Conservation (phyloP, 345 rosid genomes). For the Ricinus communis region DNA sequence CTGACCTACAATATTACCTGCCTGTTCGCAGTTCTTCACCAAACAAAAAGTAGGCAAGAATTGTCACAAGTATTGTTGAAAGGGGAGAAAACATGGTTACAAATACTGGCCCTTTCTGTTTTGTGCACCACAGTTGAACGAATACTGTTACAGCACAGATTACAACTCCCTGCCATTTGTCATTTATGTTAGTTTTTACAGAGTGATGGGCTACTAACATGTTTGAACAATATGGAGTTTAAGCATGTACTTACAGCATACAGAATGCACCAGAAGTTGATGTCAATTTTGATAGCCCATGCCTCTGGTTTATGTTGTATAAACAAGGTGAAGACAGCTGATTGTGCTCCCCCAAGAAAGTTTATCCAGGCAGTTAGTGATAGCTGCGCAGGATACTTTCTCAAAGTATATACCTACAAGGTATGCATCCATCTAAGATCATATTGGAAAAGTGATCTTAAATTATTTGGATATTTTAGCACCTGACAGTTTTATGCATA, state of each 20-base stretch:
- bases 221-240: too few species aligned
- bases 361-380: slow-evolving; percentile 33
- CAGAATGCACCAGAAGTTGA: slow-evolving; percentile 17
- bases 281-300: slow-evolving; percentile 17
- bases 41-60: slow-evolving; percentile 28
- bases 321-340: slow-evolving; percentile 28
- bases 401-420: slow-evolving; percentile 28
- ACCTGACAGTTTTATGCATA: neutral
- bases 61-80: slow-evolving; percentile 21
- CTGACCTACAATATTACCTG: slow-evolving; percentile 15
- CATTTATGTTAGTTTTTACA: neutral
- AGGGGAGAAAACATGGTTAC: slow-evolving; percentile 33
- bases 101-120: slow-evolving; percentile 30
- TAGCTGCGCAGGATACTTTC: slow-evolving; percentile 33
- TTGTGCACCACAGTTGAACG: slow-evolving; percentile 33
- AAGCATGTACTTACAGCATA: slow-evolving; percentile 19
- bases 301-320: slow-evolving; percentile 17
- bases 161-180: slow-evolving; percentile 15
- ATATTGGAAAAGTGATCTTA: neutral
- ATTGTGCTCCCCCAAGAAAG: slow-evolving; percentile 27
- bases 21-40: slow-evolving; percentile 32
- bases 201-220: too few species aligned
- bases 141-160: slow-evolving; percentile 16
- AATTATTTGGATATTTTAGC: neutral
- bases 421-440: neutral